Percentiles rank a stretch among this genome's conserved stretches.
phyloP scores from a whole-genome alignment of 2,329 filamentous ascomycete genomes.

The Penicillium crustosum region DNA sequence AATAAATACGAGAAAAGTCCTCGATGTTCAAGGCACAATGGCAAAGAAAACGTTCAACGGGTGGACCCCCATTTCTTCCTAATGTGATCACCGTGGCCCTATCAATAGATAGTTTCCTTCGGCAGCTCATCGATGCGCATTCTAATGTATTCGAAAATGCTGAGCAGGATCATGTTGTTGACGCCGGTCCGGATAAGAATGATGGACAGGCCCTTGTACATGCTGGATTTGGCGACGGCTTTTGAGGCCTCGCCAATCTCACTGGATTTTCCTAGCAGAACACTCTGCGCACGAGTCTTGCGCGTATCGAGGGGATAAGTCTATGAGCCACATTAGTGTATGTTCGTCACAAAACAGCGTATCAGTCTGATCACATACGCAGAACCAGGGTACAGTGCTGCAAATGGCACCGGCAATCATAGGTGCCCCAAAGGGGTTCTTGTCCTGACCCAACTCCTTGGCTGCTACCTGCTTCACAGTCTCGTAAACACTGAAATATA shows the following conservation, averaged over 20 bases:
- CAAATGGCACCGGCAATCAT: constrained; percentile 49
- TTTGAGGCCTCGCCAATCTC: constrained; percentile 44
- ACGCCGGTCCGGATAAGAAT: constrained; percentile 48
- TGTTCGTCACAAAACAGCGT: too few species aligned
- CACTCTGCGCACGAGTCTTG: constrained; percentile 51
- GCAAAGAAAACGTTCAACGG: neutral
- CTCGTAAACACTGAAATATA: constrained; percentile 51
- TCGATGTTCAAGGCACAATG: neutral
- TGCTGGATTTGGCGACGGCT: constrained; percentile 44
- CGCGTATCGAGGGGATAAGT: constrained; percentile 51
- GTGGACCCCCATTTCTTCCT: neutral
- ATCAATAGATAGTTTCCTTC: constrained; percentile 8
- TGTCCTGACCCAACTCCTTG: constrained; percentile 45
- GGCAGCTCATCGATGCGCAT: constrained; percentile 44
- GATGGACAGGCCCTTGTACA: constrained; percentile 51
- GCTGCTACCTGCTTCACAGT: constrained; percentile 48
- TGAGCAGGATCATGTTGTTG: constrained; percentile 52
- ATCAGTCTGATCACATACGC: constrained; percentile 35
- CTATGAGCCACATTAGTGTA: constrained; percentile 26
- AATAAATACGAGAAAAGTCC: constrained; percentile 5
- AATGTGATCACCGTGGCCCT: neutral
- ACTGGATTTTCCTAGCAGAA: constrained; percentile 44
- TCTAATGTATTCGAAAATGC: constrained; percentile 49
- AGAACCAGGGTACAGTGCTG: constrained; percentile 50
- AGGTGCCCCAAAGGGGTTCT: constrained; percentile 45